These are phyloP conservation scores for Cyberlindnera petersonii DNA, from an alignment of 805 yeast genomes.

Conservation along the genomic window DNA sequence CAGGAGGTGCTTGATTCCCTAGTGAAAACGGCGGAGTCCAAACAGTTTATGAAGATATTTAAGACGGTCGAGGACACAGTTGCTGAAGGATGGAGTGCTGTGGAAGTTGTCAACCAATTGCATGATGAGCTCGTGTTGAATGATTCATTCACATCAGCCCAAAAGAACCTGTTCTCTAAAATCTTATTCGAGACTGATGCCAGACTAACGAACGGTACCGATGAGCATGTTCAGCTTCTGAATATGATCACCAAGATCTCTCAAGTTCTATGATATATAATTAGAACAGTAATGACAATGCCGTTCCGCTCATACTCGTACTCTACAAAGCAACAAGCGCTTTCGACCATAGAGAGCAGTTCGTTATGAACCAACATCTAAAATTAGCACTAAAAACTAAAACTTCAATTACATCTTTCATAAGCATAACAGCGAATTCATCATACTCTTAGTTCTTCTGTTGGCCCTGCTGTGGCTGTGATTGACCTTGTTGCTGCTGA, in stretches of 20 bases:
- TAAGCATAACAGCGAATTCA: not conserved
- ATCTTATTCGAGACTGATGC: constrained; percentile 72
- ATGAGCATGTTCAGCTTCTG: constrained; percentile 79
- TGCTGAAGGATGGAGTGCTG: constrained; percentile 75
- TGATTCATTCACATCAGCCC: constrained; percentile 43
- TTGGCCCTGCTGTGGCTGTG: constrained; percentile 5
- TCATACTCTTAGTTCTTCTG: constrained; percentile 1
- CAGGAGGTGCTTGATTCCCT: constrained; percentile 41
- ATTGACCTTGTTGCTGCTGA: constrained; percentile 6
- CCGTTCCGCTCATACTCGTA: too few relatives aligned
- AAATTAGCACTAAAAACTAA: not conserved
- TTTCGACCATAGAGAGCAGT: too few relatives aligned
- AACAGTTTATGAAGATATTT: constrained; percentile 33
- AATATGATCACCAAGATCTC: constrained; percentile 58
- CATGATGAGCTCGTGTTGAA: constrained; percentile 63
- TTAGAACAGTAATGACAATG: not conserved
- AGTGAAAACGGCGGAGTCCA: constrained; percentile 34
- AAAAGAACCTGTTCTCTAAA: constrained; percentile 63
- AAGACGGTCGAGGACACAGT: constrained; percentile 46
- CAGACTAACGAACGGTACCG: constrained; percentile 77
- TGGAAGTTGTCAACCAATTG: constrained; percentile 64
- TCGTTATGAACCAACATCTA: not conserved
- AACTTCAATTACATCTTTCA: not conserved
- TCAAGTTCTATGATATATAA: constrained; percentile 20
- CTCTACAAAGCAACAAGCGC: too few relatives aligned